phyloP scores from a whole-genome alignment of 2,329 filamentous ascomycete genomes.

The Pseudogymnoascus sp. region DNA sequence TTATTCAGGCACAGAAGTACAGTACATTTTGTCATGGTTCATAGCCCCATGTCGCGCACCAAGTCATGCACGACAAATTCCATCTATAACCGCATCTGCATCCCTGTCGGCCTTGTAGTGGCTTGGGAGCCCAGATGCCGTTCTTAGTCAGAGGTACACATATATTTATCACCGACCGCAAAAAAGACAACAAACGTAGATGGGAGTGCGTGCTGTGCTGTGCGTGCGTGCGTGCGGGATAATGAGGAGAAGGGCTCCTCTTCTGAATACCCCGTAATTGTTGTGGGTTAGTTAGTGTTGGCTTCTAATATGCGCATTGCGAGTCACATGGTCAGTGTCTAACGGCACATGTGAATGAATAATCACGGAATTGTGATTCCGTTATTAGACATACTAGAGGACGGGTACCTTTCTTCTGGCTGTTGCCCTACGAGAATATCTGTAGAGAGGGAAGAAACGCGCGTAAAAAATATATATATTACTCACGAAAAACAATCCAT shows the following conservation, averaged over 20 bases:
- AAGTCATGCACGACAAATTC: slow-evolving; percentile 1
- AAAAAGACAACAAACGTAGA: too few species aligned
- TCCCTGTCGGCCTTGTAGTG: not conserved
- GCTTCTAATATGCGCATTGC: not conserved
- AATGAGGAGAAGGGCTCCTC: not conserved
- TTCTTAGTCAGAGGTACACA: not conserved
- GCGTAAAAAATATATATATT: not conserved
- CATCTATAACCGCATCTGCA: not conserved
- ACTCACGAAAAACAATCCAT: not conserved
- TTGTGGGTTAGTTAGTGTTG: not conserved
- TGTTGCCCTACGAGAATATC: not conserved
- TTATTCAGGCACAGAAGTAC: not conserved
- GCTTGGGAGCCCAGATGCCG: not conserved
- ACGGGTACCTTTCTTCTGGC: too few species aligned
- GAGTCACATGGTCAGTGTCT: not conserved
- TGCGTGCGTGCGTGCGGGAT: not conserved
- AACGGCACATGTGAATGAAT: not conserved
- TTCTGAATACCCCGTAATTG: not conserved
- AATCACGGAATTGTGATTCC: too few species aligned
- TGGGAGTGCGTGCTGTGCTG: too few species aligned
- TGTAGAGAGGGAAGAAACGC: not conserved
- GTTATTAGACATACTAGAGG: too few species aligned
- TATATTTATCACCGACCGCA: not conserved
- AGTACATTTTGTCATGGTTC: not conserved
- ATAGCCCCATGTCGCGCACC: not conserved